Conservation (phyloP, 1,139 yeast species). For the Hanseniaspora uvarum region DNA sequence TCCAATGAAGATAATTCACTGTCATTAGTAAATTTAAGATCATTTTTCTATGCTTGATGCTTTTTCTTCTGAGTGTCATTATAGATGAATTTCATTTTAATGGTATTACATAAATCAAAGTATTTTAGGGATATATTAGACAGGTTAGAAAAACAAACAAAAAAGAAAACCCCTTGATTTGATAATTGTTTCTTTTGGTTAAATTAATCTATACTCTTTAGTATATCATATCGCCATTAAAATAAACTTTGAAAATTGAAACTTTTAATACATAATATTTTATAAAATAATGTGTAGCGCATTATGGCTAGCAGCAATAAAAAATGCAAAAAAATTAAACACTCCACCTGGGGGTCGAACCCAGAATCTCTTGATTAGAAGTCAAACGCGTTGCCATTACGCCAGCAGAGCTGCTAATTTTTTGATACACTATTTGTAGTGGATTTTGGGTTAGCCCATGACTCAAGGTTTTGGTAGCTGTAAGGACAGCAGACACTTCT, state of each 20-base stretch:
- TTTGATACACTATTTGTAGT: neutral
- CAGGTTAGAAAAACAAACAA: slow-evolving; percentile 31
- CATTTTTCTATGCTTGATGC: slow-evolving; percentile 56
- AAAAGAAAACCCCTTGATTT: no score
- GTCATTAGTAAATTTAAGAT: slow-evolving; percentile 47
- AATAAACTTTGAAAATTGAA: neutral
- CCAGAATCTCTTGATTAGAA: slow-evolving; percentile 51
- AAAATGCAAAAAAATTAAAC: slow-evolving; percentile 24
- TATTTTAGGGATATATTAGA: slow-evolving; percentile 41
- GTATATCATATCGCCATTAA: no score
- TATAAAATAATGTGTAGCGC: neutral
- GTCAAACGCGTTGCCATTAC: slow-evolving; percentile 55
- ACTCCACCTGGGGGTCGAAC: slow-evolving; percentile 53
- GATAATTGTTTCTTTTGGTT: no score
- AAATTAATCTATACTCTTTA: no score
- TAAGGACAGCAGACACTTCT: no score
- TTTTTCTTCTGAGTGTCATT: slow-evolving; percentile 43
- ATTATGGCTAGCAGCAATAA: slow-evolving; percentile 14
- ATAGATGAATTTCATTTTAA: no score
- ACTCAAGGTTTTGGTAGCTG: no score
- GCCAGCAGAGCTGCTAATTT: slow-evolving; percentile 31
- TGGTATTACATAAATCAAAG: no score
- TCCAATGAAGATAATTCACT: slow-evolving; percentile 22
- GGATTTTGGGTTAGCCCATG: no score
- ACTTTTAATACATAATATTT: no score